Conservation (phyloP, 1,139 yeast species). For the Sugiyamaella paludigena region DNA sequence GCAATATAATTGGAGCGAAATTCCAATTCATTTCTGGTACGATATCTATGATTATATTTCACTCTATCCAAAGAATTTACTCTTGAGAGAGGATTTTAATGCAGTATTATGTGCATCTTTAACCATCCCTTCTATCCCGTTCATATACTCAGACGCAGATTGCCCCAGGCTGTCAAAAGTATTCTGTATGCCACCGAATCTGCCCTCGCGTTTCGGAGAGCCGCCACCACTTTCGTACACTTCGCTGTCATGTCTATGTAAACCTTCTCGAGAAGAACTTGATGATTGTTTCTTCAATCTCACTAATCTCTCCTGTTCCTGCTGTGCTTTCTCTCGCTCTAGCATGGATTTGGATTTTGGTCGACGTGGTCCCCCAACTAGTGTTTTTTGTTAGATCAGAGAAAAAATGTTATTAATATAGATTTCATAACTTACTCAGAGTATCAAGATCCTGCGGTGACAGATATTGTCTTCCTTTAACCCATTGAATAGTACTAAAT, state of each 20-base stretch:
- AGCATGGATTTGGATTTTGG: slow-evolving; percentile 37
- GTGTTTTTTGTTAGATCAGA: not conserved
- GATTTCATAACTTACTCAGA: slow-evolving; percentile 11
- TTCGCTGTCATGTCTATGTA: slow-evolving; percentile 2
- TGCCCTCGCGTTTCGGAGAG: slow-evolving; percentile 23
- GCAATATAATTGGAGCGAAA: no score
- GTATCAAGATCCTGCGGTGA: slow-evolving; percentile 53
- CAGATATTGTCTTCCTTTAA: slow-evolving; percentile 67
- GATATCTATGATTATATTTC: no score
- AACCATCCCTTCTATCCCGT: slow-evolving; percentile 31
- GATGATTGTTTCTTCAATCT: slow-evolving; percentile 11
- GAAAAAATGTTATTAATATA: not conserved
- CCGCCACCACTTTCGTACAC: not conserved
- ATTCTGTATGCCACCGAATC: slow-evolving; percentile 32
- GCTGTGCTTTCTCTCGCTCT: slow-evolving; percentile 28
- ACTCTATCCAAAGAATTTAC: slow-evolving; percentile 30
- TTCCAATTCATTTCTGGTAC: no score
- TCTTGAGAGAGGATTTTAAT: slow-evolving; percentile 32
- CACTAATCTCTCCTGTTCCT: slow-evolving; percentile 26
- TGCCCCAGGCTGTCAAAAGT: slow-evolving; percentile 36
- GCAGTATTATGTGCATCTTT: slow-evolving; percentile 31
- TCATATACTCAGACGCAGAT: slow-evolving; percentile 34
- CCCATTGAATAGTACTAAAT: slow-evolving; percentile 75
- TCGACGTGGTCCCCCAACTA: slow-evolving; percentile 42
- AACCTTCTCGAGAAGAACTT: slow-evolving; percentile 2